A percentile compares a stretch with the other conserved stretches of the same genome.
These are phyloP conservation scores for Cutaneotrichosporon cavernicola DNA, from an alignment of 1,284 basidiomycete genomes.

Conservation along the genomic window DNA sequence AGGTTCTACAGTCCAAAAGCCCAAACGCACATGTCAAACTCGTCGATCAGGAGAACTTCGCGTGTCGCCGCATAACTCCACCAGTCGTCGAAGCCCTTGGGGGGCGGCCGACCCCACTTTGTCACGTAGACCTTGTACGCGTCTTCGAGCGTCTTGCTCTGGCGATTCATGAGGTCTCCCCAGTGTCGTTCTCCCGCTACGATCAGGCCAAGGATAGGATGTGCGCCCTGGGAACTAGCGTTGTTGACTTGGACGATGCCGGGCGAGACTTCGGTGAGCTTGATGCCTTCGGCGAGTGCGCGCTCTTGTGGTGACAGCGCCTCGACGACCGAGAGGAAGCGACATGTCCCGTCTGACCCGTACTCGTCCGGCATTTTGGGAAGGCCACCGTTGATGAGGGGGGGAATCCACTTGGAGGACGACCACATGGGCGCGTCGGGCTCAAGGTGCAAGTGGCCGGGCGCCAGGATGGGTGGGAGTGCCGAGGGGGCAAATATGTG, in stretches of 20 bases:
- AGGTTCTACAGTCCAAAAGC: no score
- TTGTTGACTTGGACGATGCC: slow-evolving; percentile 37
- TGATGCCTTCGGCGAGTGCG: slow-evolving; percentile 34
- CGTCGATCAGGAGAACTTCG: slow-evolving; percentile 50
- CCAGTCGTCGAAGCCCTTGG: slow-evolving; percentile 54
- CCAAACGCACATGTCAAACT: slow-evolving; percentile 50
- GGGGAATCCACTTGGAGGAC: slow-evolving; percentile 47
- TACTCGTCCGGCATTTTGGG: slow-evolving; percentile 40
- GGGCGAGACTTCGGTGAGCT: slow-evolving; percentile 38
- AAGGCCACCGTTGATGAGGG: slow-evolving; percentile 37
- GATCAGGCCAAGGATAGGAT: slow-evolving; percentile 55
- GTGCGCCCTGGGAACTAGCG: slow-evolving; percentile 31
- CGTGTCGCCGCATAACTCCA: slow-evolving; percentile 31
- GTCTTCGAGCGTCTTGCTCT: slow-evolving; percentile 55
- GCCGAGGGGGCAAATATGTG: slow-evolving; percentile 43
- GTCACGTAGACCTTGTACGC: slow-evolving; percentile 55
- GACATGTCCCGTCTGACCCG: slow-evolving; percentile 50
- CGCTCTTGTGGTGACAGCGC: slow-evolving; percentile 46
- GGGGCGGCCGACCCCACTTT: slow-evolving; percentile 53
- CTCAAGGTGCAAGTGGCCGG: slow-evolving; percentile 36
- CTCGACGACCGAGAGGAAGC: slow-evolving; percentile 51
- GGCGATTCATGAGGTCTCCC: slow-evolving; percentile 51
- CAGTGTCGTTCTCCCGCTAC: slow-evolving; percentile 55
- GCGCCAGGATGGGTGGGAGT: slow-evolving; percentile 40
- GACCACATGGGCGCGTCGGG: slow-evolving; percentile 43